phyloP scores from a whole-genome alignment of 2,329 filamentous ascomycete species.

The Ceratocystiopsis minuta region DNA sequence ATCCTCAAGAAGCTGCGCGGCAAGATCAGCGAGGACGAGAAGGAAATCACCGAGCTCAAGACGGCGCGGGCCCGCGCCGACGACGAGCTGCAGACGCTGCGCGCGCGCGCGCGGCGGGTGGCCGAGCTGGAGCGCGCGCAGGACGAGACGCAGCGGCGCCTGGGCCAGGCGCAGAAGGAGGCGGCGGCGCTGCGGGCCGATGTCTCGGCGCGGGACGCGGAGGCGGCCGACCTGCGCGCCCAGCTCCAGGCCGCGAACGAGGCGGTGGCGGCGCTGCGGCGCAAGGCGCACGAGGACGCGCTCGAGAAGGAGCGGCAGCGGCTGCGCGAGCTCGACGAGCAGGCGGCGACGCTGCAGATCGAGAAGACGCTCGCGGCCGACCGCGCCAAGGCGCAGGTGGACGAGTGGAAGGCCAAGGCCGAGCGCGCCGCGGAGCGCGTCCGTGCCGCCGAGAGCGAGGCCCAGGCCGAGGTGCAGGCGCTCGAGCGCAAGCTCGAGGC shows the following conservation, averaged over 20 bases:
- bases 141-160: conserved; percentile 34
- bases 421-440: conserved; percentile 55
- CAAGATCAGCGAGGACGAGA: conserved; percentile 48
- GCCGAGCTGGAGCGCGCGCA: conserved; percentile 37
- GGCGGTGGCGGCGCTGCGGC: conserved; percentile 47
- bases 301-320: conserved; percentile 44
- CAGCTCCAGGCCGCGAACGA: conserved; percentile 52
- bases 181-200: conserved; percentile 36
- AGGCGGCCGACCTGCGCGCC: conserved; percentile 48
- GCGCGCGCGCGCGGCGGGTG: conserved; percentile 28
- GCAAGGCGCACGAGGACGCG: conserved; percentile 47
- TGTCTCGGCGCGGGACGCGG: conserved; percentile 41
- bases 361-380: conserved; percentile 64
- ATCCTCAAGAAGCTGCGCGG: conserved; percentile 66
- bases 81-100: conserved; percentile 28
- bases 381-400: conserved; percentile 44
- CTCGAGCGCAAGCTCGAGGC: conserved; percentile 83
- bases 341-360: conserved; percentile 46
- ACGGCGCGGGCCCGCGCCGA: conserved; percentile 40
- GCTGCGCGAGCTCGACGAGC: conserved; percentile 34
- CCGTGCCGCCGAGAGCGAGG: conserved; percentile 51
- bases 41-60: conserved; percentile 40
- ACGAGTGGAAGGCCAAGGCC: conserved; percentile 54
- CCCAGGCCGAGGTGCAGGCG: conserved; percentile 57
- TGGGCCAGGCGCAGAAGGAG: conserved; percentile 39